phyloP scores from a whole-genome alignment of 2,329 filamentous ascomycete genomes.

The Fusarium sororula region DNA sequence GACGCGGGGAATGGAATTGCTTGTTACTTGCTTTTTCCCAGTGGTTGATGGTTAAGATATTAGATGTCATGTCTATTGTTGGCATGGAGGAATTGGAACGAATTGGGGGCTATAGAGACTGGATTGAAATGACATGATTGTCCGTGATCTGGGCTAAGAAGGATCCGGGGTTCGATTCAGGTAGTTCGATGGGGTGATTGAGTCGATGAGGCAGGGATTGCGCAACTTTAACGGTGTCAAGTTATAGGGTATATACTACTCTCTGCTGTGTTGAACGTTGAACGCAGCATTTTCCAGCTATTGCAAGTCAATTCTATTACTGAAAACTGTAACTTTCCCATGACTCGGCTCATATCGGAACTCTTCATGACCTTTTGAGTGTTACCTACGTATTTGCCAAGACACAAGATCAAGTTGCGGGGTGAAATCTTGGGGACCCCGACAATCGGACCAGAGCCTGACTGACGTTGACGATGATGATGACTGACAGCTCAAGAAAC shows the following conservation, averaged over 20 bases:
- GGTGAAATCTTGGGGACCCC: conserved; percentile 24
- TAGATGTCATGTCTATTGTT: neutral
- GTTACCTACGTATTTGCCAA: conserved; percentile 11
- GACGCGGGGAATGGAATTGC: neutral
- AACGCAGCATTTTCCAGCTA: neutral
- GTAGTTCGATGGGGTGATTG: conserved; percentile 10
- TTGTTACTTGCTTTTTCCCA: neutral
- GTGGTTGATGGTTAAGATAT: neutral
- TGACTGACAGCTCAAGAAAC: neutral
- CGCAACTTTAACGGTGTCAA: neutral
- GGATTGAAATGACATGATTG: neutral
- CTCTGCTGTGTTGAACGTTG: neutral
- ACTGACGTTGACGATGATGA: neutral
- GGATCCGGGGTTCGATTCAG: conserved; percentile 7
- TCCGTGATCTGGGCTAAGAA: conserved; percentile 3
- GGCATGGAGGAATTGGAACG: neutral
- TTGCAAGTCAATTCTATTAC: neutral
- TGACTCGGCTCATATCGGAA: conserved; percentile 11
- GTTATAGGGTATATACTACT: neutral
- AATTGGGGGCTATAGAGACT: neutral
- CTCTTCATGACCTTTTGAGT: neutral
- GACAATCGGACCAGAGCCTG: conserved; percentile 15
- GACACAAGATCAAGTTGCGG: conserved; percentile 1
- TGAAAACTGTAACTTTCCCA: neutral
- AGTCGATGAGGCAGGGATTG: conserved; percentile 1